phyloP scores from a whole-genome alignment of 1,284 basidiomycete species.

The Mycosarcoma maydis region DNA sequence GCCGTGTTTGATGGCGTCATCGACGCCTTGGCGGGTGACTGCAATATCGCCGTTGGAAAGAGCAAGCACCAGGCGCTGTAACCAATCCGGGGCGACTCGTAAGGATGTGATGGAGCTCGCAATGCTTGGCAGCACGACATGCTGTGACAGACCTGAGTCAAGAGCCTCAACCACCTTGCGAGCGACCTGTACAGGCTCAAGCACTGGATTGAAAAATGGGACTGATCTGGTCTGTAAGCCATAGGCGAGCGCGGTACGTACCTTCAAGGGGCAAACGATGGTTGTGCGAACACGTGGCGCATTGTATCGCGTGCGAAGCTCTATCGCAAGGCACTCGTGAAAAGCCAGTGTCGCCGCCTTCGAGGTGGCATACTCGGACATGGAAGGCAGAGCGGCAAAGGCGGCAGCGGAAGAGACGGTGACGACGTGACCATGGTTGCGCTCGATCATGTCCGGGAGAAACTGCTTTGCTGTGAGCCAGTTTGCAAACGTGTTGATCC shows the following conservation, averaged over 20 bases:
- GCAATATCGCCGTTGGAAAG: constrained; percentile 60
- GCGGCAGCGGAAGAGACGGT: constrained; percentile 59
- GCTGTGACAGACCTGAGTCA: constrained; percentile 59
- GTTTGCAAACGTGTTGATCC: constrained; percentile 63
- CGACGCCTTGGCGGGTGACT: constrained; percentile 56
- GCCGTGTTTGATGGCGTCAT: constrained; percentile 50
- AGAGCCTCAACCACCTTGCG: constrained; percentile 52
- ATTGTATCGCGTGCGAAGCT: constrained; percentile 60
- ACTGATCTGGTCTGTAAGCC: constrained; percentile 61
- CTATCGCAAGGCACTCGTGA: constrained; percentile 61
- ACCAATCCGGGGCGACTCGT: constrained; percentile 59
- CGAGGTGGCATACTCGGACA: constrained; percentile 59
- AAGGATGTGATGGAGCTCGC: constrained; percentile 55
- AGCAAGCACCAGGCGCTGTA: constrained; percentile 45
- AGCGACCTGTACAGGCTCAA: constrained; percentile 62
- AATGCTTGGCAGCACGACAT: constrained; percentile 56
- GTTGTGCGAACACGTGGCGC: constrained; percentile 60
- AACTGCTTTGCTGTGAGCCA: constrained; percentile 62
- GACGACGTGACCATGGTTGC: constrained; percentile 65
- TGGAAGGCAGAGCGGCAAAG: constrained; percentile 58
- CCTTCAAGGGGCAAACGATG: constrained; percentile 62
- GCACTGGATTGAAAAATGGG: constrained; percentile 61
- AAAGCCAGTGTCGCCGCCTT: constrained; percentile 64
- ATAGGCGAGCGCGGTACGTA: constrained; percentile 62
- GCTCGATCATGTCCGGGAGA: constrained; percentile 57